Evolutionary conservation across 768 basidiomycete genomes (phyloP), one percentile per base, ranked within the genome.

Genomic region (Crucibulum laeve): DNA sequence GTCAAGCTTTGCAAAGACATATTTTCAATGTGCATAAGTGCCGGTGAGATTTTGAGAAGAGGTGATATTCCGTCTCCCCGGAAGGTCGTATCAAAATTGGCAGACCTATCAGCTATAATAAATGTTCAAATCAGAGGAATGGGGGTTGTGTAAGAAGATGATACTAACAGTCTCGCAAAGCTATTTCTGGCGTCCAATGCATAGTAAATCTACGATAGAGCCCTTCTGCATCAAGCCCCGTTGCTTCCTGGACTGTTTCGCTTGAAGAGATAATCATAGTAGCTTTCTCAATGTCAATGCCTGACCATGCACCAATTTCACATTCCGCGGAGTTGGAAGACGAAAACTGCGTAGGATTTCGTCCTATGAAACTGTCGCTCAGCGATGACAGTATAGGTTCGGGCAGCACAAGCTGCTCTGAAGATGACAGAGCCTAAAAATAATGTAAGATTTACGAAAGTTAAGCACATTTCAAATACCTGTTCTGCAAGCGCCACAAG

Each of bases 11-110:
- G 87, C 44, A 91, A 70, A 4, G 93, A 95, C 25, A 90, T 70
- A 59, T 95, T 95, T 54, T 93, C 88, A 41, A 89, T 87, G 51
- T 88, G 84, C 89, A 93, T 95, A 48, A 95, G 68, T 13, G 85
- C 82, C 25, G 89, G 89, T 4, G 89, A 86, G 25, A 92, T 79
- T 57, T 82, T 88, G 42, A 90, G 74, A 33, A 91, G 73, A 2
- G 87, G 84, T 2, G 86, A 80, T 30, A 84, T 66, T 11, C 80
- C 80, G 51, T 91, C 87, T 43, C 77, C 77, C 18, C 84, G 73
- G 15, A 71, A 51, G 17, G 77, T 74, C 6, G 70, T 55, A 17
- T 90, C 82, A 46, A 75, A 79, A 10, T 61, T 63, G 44, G 10
- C 25, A 43, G 18, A 34, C 15, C 24, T 40, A 14, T 50, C n/a